Conservation (phyloP, 1,284 basidiomycete genomes). For the Anthracocystis panici-leucophaei region DNA sequence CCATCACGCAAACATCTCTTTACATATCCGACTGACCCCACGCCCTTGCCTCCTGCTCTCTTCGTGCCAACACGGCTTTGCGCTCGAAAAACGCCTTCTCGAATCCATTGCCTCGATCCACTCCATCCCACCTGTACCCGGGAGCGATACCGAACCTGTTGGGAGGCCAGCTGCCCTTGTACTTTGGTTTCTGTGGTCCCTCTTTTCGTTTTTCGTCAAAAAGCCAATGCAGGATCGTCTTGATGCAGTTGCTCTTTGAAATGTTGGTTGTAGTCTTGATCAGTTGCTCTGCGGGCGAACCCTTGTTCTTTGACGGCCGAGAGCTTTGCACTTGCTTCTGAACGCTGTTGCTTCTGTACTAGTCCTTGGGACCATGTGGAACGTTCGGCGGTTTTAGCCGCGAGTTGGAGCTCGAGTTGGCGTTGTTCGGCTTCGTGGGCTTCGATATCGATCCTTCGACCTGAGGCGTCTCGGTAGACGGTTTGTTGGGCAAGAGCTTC, state of each 20-base stretch:
- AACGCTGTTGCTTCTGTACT: slow-evolving; percentile 78
- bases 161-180: slow-evolving; percentile 85
- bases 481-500: slow-evolving; percentile 77
- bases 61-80: slow-evolving; percentile 25
- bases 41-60: slow-evolving; percentile 44
- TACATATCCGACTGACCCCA: slow-evolving; percentile 56
- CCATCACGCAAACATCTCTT: too few relatives aligned
- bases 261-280: slow-evolving; percentile 85
- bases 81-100: slow-evolving; percentile 79
- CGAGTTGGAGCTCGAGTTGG: slow-evolving; percentile 61
- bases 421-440: slow-evolving; percentile 84
- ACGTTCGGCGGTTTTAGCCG: slow-evolving; percentile 79
- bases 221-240: slow-evolving; percentile 97
- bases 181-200: slow-evolving; percentile 85
- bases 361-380: slow-evolving; percentile 96
- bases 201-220: slow-evolving; percentile 77
- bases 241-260: slow-evolving; percentile 82
- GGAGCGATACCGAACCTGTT: slow-evolving; percentile 95
- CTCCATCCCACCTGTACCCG: slow-evolving; percentile 90
- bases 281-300: slow-evolving; percentile 75
- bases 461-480: slow-evolving; percentile 90
- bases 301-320: slow-evolving; percentile 9
- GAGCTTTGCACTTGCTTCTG: slow-evolving; percentile 65
- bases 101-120: slow-evolving; percentile 85
- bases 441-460: slow-evolving; percentile 88